Evolutionary conservation across 371 early-diverging fungal genomes (phyloP).

Genomic region (Syncephalastrum racemosum): DNA sequence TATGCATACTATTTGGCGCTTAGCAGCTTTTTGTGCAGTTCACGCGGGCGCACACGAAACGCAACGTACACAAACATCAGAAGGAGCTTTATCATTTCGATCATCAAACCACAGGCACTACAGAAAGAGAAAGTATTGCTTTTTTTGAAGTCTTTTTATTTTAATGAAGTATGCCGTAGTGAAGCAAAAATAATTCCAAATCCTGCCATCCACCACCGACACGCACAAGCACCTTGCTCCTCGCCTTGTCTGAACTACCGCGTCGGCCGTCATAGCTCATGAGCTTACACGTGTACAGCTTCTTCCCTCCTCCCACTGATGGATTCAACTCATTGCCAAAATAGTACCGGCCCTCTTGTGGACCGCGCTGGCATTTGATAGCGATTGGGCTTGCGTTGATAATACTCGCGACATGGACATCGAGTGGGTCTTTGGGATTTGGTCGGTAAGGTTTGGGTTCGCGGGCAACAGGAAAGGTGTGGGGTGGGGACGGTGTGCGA

Average conservation of each 20-base stretch:
- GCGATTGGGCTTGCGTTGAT: constrained; percentile 54
- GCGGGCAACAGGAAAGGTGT: not conserved
- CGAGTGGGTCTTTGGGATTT: constrained; percentile 51
- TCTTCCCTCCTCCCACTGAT: constrained; percentile 43
- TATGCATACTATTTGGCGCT: too few species aligned
- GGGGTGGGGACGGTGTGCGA: constrained; percentile 7
- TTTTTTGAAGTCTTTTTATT: too few species aligned
- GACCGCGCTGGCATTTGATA: constrained; percentile 46
- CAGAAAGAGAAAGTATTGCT: too few species aligned
- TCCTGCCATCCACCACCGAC: constrained; percentile 74
- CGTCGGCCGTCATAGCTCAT: constrained; percentile 42
- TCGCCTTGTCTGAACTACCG: constrained; percentile 11
- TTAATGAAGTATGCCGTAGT: too few species aligned
- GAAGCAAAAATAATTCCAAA: constrained; percentile 59
- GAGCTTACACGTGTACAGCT: constrained; percentile 49
- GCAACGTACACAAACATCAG: too few species aligned
- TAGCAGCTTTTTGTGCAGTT: too few species aligned
- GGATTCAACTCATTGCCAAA: constrained; percentile 57
- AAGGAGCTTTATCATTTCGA: too few species aligned
- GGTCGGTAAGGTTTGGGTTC: constrained; percentile 40
- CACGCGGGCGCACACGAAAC: too few species aligned
- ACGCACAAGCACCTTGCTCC: constrained; percentile 62
- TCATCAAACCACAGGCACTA: too few species aligned
- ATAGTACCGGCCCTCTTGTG: constrained; percentile 50
- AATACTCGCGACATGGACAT: constrained; percentile 58